Evolutionary conservation across 2,329 filamentous ascomycete species (phyloP).

Genomic region (Grosmannia penicillata): DNA sequence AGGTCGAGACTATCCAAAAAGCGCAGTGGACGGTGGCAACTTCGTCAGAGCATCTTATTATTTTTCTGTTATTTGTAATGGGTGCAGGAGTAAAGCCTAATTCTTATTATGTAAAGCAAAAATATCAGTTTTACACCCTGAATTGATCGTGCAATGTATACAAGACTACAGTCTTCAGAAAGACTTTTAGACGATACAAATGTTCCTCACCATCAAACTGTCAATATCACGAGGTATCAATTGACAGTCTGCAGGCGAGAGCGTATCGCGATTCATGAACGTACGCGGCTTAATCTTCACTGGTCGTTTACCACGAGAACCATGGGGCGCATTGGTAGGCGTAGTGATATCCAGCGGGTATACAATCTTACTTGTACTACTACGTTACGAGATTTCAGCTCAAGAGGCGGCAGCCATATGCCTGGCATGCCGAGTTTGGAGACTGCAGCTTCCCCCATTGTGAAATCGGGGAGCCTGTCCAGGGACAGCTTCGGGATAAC

Average conservation of each 20-base stretch:
- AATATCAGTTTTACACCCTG: no score
- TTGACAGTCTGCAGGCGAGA: slow-evolving; percentile 72
- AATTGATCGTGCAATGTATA: no score
- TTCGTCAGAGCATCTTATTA: no score
- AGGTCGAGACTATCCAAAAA: no score
- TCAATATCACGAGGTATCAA: slow-evolving; percentile 50
- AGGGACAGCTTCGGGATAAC: slow-evolving; percentile 48
- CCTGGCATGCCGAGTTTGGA: no score
- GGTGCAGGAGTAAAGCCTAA: background rate
- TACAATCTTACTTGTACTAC: slow-evolving; percentile 1
- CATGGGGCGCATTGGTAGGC: slow-evolving; percentile 57
- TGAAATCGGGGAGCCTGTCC: background rate
- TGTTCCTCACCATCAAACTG: slow-evolving; percentile 84
- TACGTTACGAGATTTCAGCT: background rate
- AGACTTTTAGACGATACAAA: slow-evolving; percentile 10
- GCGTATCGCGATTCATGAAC: slow-evolving; percentile 33
- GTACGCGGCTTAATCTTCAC: slow-evolving; percentile 58
- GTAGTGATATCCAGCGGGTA: slow-evolving; percentile 78
- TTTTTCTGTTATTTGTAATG: slow-evolving; percentile 6
- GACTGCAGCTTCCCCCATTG: background rate
- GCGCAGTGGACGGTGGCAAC: no score
- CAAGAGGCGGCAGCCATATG: no score
- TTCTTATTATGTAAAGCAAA: slow-evolving; percentile 6
- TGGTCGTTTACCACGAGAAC: slow-evolving; percentile 87
- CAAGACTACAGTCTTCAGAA: background rate